Base-by-base conservation (phyloP, 192 early-diverging fungal species). In the Backusella australiensis region DNA sequence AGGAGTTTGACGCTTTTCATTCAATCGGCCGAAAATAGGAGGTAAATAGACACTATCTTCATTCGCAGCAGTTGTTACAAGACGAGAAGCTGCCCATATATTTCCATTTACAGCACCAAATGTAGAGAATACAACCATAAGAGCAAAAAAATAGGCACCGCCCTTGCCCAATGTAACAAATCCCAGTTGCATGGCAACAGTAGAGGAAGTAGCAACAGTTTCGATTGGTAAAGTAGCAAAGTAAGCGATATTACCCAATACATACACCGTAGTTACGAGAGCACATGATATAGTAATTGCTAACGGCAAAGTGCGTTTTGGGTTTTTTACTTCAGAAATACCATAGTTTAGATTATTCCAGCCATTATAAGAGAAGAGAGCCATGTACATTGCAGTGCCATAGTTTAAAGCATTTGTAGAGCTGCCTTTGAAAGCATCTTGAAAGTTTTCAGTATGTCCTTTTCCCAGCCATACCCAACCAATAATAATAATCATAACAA, bases 241-340 rank as follows among this genome's bases (percentile, higher is more conserved):
- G 70, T 93, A 96, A 1, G 95, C 91, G 6, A 93, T 88, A 77
- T 95, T 94, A 56, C 90, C 91, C 76, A 94, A 77, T 0, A 94
- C 83, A 78, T 96, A 96, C 8, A 93, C 87, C 19, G 86, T 74
- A 1, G 91, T 90, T n/a, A 93, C 89, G 36, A 92, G 77, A 6
- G 78, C 79, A 17, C 94, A 86, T 0, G 91, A 87, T 3, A 91
- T 86, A 71, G 91, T 89, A 23, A 92, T 91, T 8, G 93, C 91
- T 73, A 90, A 85, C 17, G 93, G 93, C 41, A 95, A 77, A 68
- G 92, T 92, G 29, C 87, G 89, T 7, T 87, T 83, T 34, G 95
- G 95, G 52, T 88, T 87, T 77, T 93, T 90, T 81, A 96, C 90
- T 87, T 96, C 95, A 59, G 90, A 89, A 69, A 93, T 86, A 71